Evolutionary conservation across 768 basidiomycete genomes (phyloP), one percentile per base, ranked within the genome.

Genomic region (Mrakia hoshinonis): DNA sequence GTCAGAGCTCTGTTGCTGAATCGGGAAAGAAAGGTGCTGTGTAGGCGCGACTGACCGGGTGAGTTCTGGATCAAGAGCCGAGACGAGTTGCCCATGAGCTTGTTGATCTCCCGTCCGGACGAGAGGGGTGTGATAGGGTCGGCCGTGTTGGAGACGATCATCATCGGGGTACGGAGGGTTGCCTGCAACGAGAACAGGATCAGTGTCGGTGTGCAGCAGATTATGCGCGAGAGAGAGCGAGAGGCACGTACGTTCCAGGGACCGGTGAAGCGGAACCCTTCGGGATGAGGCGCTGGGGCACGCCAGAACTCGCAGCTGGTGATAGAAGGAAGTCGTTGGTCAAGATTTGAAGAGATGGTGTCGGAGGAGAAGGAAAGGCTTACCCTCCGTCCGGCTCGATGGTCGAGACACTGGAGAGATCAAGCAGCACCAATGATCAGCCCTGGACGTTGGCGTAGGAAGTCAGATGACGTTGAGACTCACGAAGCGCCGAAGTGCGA

Each of bases 301-400:
- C 55, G 55, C 68, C 68, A 69, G 58, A 69, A 69, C 68, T 69
- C 58, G 58, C 68, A 69, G 43, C 54, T 60, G 46, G 36, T 5
- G 36, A 13, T 13, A n/a, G 22, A 7, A 20, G 34, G 36, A 39
- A 6, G 15, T n/a, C 9, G 55, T 34, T 22, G 22, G 34, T 20
- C 15, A 34, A 22, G 34, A 39, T 1, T 5, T 4, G 4, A 22
- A 36, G 36, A 1, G 13, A 3, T 0, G 9, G 31, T 10, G 31
- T 31, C 22, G 34, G 31, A 22, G 58, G 6, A 15, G 4, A 2
- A 15, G 26, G 34, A 1, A 15, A 29, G 34, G 54, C 58, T 61
- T 31, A 61, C 58, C 58, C 58, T 61, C 55, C 58, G 58, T 69
- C 61, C 2, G 55, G 58, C 31, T 69, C 58, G 46, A 69, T 61